A percentile compares a stretch with the other conserved stretches of the same genome.
Conservation (phyloP, 78 protist genomes). For the Tieghemostelium lacteum region DNA sequence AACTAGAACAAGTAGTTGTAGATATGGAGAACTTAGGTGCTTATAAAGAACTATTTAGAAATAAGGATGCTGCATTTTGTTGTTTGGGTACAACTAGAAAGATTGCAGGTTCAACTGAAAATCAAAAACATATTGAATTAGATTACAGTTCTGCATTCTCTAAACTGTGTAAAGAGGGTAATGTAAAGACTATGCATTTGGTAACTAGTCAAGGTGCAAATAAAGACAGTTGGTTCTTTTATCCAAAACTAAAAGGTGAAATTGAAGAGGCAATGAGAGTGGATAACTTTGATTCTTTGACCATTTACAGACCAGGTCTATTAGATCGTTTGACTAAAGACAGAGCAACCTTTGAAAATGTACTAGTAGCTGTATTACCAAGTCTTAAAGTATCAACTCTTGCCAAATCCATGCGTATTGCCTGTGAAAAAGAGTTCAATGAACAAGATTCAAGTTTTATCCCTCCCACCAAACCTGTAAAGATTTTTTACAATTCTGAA, state of each 20-base stretch:
- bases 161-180: constrained; percentile 25
- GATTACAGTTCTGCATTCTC: constrained; percentile 19
- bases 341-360: background rate
- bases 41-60: constrained; percentile 37
- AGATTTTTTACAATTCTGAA: too few species aligned
- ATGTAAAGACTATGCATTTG: constrained; percentile 36
- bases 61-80: constrained; percentile 31
- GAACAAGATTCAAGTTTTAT: too few species aligned
- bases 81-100: constrained; percentile 58
- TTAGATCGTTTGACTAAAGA: constrained; percentile 12
- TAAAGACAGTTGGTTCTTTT: constrained; percentile 73
- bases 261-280: constrained; percentile 56
- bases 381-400: background rate
- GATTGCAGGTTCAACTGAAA: constrained; percentile 32
- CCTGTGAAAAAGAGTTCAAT: background rate
- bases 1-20: constrained; percentile 68
- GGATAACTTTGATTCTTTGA: constrained; percentile 18
- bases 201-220: constrained; percentile 63
- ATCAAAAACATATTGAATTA: constrained; percentile 23
- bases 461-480: too few species aligned
- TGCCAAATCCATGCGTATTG: background rate
- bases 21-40: constrained; percentile 46
- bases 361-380: background rate
- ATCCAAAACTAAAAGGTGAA: constrained; percentile 78
- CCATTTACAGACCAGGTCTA: constrained; percentile 78